phyloP scores from a whole-genome alignment of 2,329 filamentous ascomycete genomes.

The Hypoxylon sp. region DNA sequence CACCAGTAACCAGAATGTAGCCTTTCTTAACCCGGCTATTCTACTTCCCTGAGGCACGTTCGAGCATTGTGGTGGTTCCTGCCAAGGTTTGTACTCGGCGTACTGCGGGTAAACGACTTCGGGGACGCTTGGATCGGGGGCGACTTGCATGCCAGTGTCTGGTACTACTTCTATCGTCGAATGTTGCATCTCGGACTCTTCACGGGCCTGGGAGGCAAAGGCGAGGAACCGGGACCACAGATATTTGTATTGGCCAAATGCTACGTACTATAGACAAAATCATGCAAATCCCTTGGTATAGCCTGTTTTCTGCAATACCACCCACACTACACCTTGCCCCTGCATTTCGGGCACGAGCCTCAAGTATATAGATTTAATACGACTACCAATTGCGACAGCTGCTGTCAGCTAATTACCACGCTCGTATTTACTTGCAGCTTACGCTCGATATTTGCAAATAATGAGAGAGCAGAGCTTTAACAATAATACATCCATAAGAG shows the following conservation, averaged over 20 bases:
- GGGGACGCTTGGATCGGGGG: slow-evolving; percentile 20
- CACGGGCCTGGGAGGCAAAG: slow-evolving; percentile 1
- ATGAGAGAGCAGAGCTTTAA: background rate
- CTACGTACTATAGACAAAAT: slow-evolving; percentile 8
- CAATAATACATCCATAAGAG: background rate
- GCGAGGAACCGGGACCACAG: background rate
- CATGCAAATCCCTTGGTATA: slow-evolving; percentile 10
- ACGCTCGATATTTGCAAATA: background rate
- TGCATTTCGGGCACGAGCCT: slow-evolving; percentile 7
- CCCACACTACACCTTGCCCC: slow-evolving; percentile 18
- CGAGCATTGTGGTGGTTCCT: slow-evolving; percentile 2
- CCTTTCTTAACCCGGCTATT: slow-evolving; percentile 28
- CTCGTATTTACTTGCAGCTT: background rate
- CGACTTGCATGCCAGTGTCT: slow-evolving; percentile 16
- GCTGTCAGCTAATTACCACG: background rate
- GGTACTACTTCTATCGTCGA: slow-evolving; percentile 26
- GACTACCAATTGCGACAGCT: background rate
- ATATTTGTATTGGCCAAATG: slow-evolving; percentile 16
- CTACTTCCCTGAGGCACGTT: background rate
- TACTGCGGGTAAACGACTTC: slow-evolving; percentile 17
- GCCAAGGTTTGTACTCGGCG: slow-evolving; percentile 17
- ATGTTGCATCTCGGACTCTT: slow-evolving; percentile 18
- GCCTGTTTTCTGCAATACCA: slow-evolving; percentile 18
- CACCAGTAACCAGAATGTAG: slow-evolving; percentile 32
- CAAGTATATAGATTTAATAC: background rate